These are phyloP conservation scores for Malus sylvestris DNA, from an alignment of 306 rosid species.

Conservation along the genomic window DNA sequence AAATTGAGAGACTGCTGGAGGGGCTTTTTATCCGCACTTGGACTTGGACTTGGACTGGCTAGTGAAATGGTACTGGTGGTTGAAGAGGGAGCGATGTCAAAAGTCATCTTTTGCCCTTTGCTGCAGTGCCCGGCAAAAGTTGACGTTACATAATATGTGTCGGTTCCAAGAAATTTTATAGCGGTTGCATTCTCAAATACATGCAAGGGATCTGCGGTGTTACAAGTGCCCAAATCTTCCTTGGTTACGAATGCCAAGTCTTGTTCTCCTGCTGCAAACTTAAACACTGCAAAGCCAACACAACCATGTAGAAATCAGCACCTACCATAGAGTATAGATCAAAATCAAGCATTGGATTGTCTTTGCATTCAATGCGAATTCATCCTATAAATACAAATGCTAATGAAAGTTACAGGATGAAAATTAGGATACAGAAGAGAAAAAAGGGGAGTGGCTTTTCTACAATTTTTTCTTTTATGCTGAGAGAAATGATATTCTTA, in stretches of 20 bases:
- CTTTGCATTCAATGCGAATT: neutral
- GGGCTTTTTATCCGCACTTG: neutral
- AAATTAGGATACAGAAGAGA: neutral
- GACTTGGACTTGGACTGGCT: neutral
- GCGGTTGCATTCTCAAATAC: constrained; percentile 5
- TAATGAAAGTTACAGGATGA: neutral
- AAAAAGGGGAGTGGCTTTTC: too few species aligned
- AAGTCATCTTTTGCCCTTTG: constrained; percentile 41
- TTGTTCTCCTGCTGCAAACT: neutral
- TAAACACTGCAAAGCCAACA: constrained; percentile 20
- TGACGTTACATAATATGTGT: constrained; percentile 20
- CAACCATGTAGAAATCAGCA: neutral
- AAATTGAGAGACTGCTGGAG: neutral
- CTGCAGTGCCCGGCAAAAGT: constrained; percentile 28
- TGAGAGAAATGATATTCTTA: too few species aligned
- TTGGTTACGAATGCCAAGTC: constrained; percentile 5
- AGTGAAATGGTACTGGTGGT: neutral
- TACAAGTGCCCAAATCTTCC: neutral
- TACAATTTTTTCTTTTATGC: too few species aligned
- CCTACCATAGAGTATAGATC: neutral
- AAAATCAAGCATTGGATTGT: neutral
- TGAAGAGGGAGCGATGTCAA: constrained; percentile 14
- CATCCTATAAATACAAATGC: neutral
- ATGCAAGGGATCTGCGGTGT: neutral
- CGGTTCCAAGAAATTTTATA: constrained; percentile 1